Percentiles rank a stretch among this genome's conserved stretches.
Conservation (phyloP, 257 asterid species). For the Misopates orontium region DNA sequence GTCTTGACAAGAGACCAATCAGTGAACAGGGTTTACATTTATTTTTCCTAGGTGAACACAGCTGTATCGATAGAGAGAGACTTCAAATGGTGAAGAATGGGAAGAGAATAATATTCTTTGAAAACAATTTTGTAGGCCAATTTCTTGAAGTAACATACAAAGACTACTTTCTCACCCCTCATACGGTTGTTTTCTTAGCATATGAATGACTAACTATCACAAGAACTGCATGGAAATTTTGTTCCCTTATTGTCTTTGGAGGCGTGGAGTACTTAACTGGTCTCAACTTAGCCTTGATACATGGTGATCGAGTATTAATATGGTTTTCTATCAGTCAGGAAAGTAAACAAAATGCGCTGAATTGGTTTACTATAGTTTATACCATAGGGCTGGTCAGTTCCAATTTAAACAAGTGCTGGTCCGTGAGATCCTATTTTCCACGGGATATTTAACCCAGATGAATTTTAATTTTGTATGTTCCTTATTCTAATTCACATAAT, state of each 20-base stretch:
- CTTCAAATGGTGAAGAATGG: constrained; percentile 5
- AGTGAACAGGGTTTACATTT: not conserved
- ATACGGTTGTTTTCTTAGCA: constrained; percentile 1
- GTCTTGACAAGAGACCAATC: constrained; percentile 1
- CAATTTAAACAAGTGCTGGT: too few species aligned
- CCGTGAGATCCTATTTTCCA: too few species aligned
- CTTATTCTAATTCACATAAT: too few species aligned
- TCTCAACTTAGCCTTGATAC: constrained; percentile 6
- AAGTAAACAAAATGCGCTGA: not conserved
- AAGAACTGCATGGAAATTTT: not conserved
- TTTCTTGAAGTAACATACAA: constrained; percentile 12
- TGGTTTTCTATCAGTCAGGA: not conserved
- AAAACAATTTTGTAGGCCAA: not conserved
- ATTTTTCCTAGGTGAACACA: not conserved
- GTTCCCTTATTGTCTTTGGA: not conserved
- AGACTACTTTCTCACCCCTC: not conserved
- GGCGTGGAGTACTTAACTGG: not conserved
- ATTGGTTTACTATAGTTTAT: not conserved
- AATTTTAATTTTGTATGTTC: too few species aligned
- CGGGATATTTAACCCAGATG: too few species aligned
- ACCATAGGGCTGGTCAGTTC: too few species aligned
- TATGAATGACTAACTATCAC: not conserved
- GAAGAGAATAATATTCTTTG: not conserved
- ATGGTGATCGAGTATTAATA: constrained; percentile 14
- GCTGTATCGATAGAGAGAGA: constrained; percentile 1